Percentiles rank a stretch among this genome's conserved stretches.
phyloP scores from a whole-genome alignment of 2,329 filamentous ascomycete species.

The Zopfia rhizophila region DNA sequence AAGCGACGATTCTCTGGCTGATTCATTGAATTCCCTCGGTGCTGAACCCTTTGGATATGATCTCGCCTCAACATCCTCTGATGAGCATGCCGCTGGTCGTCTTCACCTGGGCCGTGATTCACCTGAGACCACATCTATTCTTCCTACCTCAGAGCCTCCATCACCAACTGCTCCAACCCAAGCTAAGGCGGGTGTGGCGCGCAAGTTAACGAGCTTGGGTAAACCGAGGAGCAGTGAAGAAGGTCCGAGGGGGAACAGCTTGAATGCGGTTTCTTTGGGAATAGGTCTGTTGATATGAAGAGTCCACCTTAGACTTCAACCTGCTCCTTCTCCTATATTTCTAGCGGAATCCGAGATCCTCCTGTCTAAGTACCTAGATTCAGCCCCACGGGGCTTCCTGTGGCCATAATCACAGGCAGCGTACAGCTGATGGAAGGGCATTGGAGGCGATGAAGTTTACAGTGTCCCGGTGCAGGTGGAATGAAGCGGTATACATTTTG shows the following conservation, averaged over 20 bases:
- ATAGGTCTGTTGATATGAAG: slow-evolving; percentile 36
- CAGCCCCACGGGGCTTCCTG: no score
- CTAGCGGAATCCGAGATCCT: no score
- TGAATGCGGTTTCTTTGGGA: slow-evolving; percentile 33
- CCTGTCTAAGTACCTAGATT: no score
- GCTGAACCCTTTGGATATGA: slow-evolving; percentile 40
- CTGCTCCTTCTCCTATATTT: background rate
- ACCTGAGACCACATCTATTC: slow-evolving; percentile 31
- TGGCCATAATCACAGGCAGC: no score
- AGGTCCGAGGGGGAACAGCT: slow-evolving; percentile 27
- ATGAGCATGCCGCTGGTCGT: slow-evolving; percentile 25
- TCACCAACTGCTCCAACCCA: slow-evolving; percentile 37
- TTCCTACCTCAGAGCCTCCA: slow-evolving; percentile 36
- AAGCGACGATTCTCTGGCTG: slow-evolving; percentile 44
- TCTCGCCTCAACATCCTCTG: slow-evolving; percentile 33
- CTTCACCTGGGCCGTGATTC: slow-evolving; percentile 16
- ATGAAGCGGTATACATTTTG: no score
- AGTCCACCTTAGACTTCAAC: background rate
- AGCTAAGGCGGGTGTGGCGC: slow-evolving; percentile 36
- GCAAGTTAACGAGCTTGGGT: slow-evolving; percentile 26
- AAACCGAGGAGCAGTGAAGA: slow-evolving; percentile 35
- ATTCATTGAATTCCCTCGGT: slow-evolving; percentile 3
- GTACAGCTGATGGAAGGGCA: no score
- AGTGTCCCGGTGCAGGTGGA: no score
- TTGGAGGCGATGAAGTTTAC: no score